Percentiles rank a stretch among this genome's conserved stretches.
Conservation (phyloP, 768 basidiomycete genomes). For the Suillus fuscotomentosus region DNA sequence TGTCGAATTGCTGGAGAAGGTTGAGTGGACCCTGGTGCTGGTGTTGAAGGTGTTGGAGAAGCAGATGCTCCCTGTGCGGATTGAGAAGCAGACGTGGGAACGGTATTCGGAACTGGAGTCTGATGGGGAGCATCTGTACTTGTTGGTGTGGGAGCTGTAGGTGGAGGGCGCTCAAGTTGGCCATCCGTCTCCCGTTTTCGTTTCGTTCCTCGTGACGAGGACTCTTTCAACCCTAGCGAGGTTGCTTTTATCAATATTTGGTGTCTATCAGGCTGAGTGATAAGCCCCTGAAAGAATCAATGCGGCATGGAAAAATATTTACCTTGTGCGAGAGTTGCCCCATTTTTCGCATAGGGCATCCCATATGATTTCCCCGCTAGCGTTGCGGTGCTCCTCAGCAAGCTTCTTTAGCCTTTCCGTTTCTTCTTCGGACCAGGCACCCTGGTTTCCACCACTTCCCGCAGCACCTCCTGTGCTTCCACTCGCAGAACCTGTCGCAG, state of each 20-base stretch:
- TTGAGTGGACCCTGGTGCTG: conserved; percentile 28
- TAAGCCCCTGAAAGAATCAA: background rate
- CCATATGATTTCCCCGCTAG: conserved; percentile 62
- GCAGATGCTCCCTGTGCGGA: conserved; percentile 26
- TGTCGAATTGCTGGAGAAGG: conserved; percentile 34
- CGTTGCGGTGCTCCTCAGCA: conserved; percentile 62
- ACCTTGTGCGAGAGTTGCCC: conserved; percentile 76
- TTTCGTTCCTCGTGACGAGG: conserved; percentile 61
- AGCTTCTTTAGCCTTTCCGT: conserved; percentile 64
- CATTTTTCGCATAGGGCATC: conserved; percentile 74
- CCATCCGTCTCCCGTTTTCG: conserved; percentile 50
- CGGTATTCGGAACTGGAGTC: conserved; percentile 31
- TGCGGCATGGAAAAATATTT: conserved; percentile 15
- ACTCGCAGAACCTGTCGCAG: conserved; percentile 25
- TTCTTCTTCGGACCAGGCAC: conserved; percentile 80
- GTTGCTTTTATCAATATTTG: conserved; percentile 85
- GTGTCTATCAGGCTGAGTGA: conserved; percentile 45
- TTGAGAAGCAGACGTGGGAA: conserved; percentile 25
- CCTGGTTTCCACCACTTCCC: conserved; percentile 51
- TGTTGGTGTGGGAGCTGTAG: conserved; percentile 19
- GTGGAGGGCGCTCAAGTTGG: conserved; percentile 25
- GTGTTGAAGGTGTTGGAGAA: conserved; percentile 34
- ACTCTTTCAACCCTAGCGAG: conserved; percentile 74
- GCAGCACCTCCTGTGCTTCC: conserved; percentile 14
- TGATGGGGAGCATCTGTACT: conserved; percentile 18